These are phyloP conservation scores for Brasilioporus rufonigricans DNA, from an alignment of 768 basidiomycete genomes.

Conservation along the genomic window DNA sequence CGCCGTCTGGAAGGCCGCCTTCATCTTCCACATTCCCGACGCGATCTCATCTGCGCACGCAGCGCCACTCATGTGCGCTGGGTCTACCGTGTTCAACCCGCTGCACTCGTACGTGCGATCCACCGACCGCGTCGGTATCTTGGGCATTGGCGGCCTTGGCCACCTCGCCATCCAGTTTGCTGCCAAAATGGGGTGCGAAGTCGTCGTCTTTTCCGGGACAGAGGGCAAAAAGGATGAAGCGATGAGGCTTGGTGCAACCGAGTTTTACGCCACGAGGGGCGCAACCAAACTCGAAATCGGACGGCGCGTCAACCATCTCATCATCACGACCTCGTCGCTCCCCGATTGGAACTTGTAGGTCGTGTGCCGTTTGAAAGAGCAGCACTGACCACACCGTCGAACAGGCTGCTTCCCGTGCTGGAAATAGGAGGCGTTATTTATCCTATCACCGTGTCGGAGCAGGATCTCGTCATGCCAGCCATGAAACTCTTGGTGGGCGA, in stretches of 20 bases:
- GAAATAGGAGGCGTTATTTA: constrained; percentile 22
- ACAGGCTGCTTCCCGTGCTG: constrained; percentile 28
- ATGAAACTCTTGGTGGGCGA: constrained; percentile 14
- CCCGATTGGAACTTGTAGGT: constrained; percentile 35
- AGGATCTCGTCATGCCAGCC: constrained; percentile 23
- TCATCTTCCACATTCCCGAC: constrained; percentile 35
- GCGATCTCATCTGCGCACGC: constrained; percentile 29
- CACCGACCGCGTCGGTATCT: constrained; percentile 34
- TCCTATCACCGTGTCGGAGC: constrained; percentile 25
- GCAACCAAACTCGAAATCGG: constrained; percentile 24
- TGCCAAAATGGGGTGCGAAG: constrained; percentile 38
- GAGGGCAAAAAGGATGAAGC: constrained; percentile 35
- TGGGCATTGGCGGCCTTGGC: constrained; percentile 38
- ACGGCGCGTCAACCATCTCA: constrained; percentile 28
- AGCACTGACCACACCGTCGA: not conserved
- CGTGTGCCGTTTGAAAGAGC: not conserved
- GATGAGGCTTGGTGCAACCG: constrained; percentile 31
- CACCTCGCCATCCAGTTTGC: constrained; percentile 40
- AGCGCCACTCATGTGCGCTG: constrained; percentile 39
- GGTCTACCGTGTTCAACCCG: constrained; percentile 33
- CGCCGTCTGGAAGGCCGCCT: constrained; percentile 34
- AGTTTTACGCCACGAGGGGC: constrained; percentile 34
- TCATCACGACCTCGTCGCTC: constrained; percentile 30
- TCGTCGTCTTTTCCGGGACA: constrained; percentile 35
- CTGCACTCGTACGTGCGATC: constrained; percentile 25